Evolutionary conservation across 305 asterid genomes (phyloP), one percentile per base, ranked within the genome.

Genomic region (Rubia peregrina): DNA sequence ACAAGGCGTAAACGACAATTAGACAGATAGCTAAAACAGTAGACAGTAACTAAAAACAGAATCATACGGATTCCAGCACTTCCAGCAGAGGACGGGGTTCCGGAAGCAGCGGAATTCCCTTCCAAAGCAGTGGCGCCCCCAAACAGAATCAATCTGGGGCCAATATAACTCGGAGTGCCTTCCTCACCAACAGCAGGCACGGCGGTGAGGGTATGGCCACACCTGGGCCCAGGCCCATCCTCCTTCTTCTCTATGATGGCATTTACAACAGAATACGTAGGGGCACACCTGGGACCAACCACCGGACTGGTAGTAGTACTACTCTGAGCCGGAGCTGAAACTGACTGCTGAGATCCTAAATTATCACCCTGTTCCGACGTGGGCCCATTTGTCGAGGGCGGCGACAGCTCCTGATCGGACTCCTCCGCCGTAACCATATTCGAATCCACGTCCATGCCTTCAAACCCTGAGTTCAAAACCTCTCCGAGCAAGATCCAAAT

Each of bases 81-180:
- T 83, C 98, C 99, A 13, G 98, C 97, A 8, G 99, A 90, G 14
- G 99, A 78, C 57, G 99, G 99, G 68, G 99, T 87, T 72, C 98
- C 97, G 3, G 96, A 78, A 61, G 87, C 90, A 30, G 86, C 94
- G 46, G 98, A 89, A 84, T 95, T 95, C 74, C 99, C 99, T 80
- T 94, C 98, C 42, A 95, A 88, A 7, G 99, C 96, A 3, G 99
- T 95, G 60, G 99, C 99, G 65, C 99, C 98, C 53, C 99, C 99
- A 42, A 91, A 91, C 38, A 95, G 83, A 85, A 95, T 83, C 68
- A 95, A 78, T 70, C 97, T 85, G 14, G 96, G 98, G 43, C 96
- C 98, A 80, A 87, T 80, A 80, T 95, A 92, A 21, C 90, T 93
- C 16, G 86, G 81, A 77, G 74, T 82, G 68, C 99, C 97, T 79